These are phyloP conservation scores for Penicillium sp. DNA, from an alignment of 2,329 filamentous ascomycete genomes.

Conservation along the genomic window DNA sequence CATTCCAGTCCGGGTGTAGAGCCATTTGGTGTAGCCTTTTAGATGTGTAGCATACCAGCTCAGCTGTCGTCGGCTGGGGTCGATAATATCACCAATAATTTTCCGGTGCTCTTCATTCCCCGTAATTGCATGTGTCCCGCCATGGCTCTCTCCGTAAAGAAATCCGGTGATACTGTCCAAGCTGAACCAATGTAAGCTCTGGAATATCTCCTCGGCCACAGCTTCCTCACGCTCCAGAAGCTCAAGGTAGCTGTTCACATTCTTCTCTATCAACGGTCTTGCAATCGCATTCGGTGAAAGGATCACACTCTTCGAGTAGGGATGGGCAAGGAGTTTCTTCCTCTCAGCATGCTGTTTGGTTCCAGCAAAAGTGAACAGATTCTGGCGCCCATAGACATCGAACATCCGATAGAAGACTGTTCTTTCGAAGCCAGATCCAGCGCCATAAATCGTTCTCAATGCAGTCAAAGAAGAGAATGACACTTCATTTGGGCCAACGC, in stretches of 20 bases:
- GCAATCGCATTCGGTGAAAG: constrained; percentile 25
- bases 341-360: constrained; percentile 52
- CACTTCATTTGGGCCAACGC: constrained; percentile 54
- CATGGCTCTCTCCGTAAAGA: constrained; percentile 51
- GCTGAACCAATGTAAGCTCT: constrained; percentile 57
- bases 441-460: constrained; percentile 58
- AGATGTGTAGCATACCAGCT: constrained; percentile 57
- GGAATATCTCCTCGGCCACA: constrained; percentile 50
- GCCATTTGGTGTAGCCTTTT: constrained; percentile 52
- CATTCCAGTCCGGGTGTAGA: constrained; percentile 50
- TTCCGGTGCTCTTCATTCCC: constrained; percentile 44
- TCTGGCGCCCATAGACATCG: constrained; percentile 56
- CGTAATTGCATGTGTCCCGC: constrained; percentile 46
- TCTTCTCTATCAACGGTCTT: constrained; percentile 42
- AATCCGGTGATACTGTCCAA: constrained; percentile 59
- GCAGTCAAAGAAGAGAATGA: constrained; percentile 51
- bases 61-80: constrained; percentile 50
- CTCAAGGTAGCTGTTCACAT: constrained; percentile 46
- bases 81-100: constrained; percentile 54
- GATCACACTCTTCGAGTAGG: constrained; percentile 57
- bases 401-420: constrained; percentile 61
- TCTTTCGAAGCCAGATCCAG: constrained; percentile 56
- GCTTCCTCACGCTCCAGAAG: constrained; percentile 45
- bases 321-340: constrained; percentile 58
- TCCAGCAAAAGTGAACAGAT: constrained; percentile 57